Evolutionary conservation across 495 filamentous ascomycete species (phyloP).

Genomic region (Wilcoxina mikolae): DNA sequence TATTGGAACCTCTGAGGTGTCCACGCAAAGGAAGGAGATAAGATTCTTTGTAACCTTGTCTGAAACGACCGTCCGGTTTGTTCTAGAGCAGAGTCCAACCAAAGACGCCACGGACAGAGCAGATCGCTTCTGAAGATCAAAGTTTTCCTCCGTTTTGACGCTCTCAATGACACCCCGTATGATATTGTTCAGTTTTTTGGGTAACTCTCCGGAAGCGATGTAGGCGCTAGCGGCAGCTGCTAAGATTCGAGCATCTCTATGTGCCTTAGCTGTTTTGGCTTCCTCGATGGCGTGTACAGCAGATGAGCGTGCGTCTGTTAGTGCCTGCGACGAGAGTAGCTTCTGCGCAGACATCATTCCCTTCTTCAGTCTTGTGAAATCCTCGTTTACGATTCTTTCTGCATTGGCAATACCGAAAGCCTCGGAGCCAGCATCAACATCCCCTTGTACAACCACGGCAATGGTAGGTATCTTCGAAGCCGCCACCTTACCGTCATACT

Average conservation of each 20-base stretch:
- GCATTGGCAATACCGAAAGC: slow-evolving; percentile 81
- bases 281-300: slow-evolving; percentile 59
- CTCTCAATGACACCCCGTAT: slow-evolving; percentile 98
- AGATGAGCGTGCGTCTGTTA: slow-evolving; percentile 57
- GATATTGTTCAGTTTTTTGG: slow-evolving; percentile 76
- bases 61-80: slow-evolving; percentile 60
- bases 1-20: slow-evolving; percentile 93
- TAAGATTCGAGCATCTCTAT: slow-evolving; percentile 70
- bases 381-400: slow-evolving; percentile 64
- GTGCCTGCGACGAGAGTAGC: slow-evolving; percentile 56
- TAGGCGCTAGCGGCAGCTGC: slow-evolving; percentile 77
- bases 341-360: slow-evolving; percentile 67
- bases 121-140: slow-evolving; percentile 78
- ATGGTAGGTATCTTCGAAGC: slow-evolving; percentile 57
- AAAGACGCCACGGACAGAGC: slow-evolving; percentile 65
- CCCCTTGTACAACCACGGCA: slow-evolving; percentile 83
- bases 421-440: slow-evolving; percentile 70
- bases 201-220: slow-evolving; percentile 67
- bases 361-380: slow-evolving; percentile 79
- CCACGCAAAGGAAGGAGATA: slow-evolving; percentile 90
- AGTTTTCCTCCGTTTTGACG: slow-evolving; percentile 84
- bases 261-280: slow-evolving; percentile 59
- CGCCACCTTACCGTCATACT: slow-evolving; percentile 66
- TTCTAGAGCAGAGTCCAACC: slow-evolving; percentile 68
- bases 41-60: slow-evolving; percentile 90